Base-by-base conservation (phyloP, 805 yeast species). In the Ogataea degrootiae region DNA sequence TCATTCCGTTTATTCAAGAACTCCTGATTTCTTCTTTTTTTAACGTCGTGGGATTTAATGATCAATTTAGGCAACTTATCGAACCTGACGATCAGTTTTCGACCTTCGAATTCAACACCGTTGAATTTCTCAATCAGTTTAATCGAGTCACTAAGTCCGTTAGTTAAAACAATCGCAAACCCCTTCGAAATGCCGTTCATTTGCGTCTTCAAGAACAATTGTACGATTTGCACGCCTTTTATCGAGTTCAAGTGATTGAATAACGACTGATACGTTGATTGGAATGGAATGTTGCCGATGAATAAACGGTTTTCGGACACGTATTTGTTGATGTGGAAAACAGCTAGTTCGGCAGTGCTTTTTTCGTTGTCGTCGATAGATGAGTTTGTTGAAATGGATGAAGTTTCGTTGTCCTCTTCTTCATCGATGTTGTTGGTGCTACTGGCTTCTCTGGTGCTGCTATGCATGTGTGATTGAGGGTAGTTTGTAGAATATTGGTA, bases 81-180 rank as follows among this genome's bases (percentile, higher is more conserved):
- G 57, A 69, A 80, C 22, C 88, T 62, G 2, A 83, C 88, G 4
- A 83, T 79, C 31, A 83, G 63, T 6, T 70, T 65, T 37, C 90
- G 66, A 0, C 87, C 87, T 57, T 79, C 77, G 56, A 82, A 84
- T n/a, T 60, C 68, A 2, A 60, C 56, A 12, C 77, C 78, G 57
- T 83, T 76, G 54, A 82, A 78, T 37, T 60, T 47, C 23, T 68
- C 64, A 39, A 83, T 81, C 15, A 82, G 71, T 37, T 67, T 66
- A 4, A 67, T 66, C 4, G 85, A 78, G 34, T 77, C 77, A 8
- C 63, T 69, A 33, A 68, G 71, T 36, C 71, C 61, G 1, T 69
- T 69, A 22, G 80, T 81, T 4, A 75, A 70, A 1, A 80, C 86
- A 42, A 83, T 74, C 1, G 88, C 89, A 67, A 80, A 83, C 2